A percentile compares a stretch with the other conserved stretches of the same genome.
These are phyloP conservation scores for Talaromyces sp. DNA, from an alignment of 2,329 filamentous ascomycete species.

Conservation along the genomic window DNA sequence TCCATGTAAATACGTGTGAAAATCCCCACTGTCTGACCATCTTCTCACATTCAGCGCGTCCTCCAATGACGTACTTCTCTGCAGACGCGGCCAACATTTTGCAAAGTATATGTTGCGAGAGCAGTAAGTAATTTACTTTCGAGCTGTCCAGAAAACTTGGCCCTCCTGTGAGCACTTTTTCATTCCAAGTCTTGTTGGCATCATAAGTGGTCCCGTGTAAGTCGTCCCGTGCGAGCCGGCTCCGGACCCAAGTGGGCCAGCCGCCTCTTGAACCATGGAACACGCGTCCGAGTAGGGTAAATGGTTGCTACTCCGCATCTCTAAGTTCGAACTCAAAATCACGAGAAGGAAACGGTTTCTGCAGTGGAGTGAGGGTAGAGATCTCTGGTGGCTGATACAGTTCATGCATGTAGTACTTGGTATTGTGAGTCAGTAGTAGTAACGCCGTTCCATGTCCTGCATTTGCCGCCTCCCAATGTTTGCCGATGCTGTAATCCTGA, in stretches of 20 bases:
- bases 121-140: not conserved
- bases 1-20: constrained; percentile 57
- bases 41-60: constrained; percentile 45
- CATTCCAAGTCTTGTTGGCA: not conserved
- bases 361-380: too few relatives aligned
- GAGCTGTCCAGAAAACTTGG: not conserved
- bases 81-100: constrained; percentile 12
- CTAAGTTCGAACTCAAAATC: not conserved
- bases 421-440: too few relatives aligned
- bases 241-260: not conserved
- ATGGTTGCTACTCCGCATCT: not conserved
- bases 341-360: not conserved
- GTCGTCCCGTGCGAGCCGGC: not conserved
- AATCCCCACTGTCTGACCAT: constrained; percentile 57
- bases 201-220: not conserved
- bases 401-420: not conserved
- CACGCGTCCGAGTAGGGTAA: not conserved
- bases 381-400: not conserved
- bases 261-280: not conserved
- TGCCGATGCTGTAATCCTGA: not conserved
- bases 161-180: not conserved
- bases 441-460: not conserved
- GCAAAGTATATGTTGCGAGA: not conserved
- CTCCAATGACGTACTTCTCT: constrained; percentile 28
- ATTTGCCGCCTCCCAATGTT: not conserved